phyloP scores from a whole-genome alignment of 2,329 filamentous ascomycete species.

The Colletotrichum horii region DNA sequence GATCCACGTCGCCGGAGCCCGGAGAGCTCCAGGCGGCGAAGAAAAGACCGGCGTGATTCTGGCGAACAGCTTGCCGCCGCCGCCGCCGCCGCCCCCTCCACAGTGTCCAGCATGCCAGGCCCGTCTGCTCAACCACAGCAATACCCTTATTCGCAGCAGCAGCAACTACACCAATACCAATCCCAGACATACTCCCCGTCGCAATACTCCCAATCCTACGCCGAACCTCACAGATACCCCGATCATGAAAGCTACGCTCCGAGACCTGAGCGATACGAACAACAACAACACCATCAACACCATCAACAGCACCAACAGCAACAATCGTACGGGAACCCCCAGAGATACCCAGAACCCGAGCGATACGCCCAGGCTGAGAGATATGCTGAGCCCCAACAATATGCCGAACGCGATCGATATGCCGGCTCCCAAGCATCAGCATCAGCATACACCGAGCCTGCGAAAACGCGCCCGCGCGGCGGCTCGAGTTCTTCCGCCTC shows the following conservation, averaged over 20 bases:
- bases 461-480: conserved; percentile 30
- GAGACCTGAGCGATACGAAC: conserved; percentile 3
- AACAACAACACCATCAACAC: neutral
- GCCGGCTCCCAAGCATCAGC: conserved; percentile 8
- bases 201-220: conserved; percentile 26
- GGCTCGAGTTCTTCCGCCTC: conserved; percentile 44
- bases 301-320: neutral
- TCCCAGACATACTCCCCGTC: conserved; percentile 20
- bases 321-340: neutral
- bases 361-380: conserved; percentile 5
- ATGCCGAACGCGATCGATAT: conserved; percentile 4
- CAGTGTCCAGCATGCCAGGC: conserved; percentile 3
- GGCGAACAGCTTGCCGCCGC: conserved; percentile 13
- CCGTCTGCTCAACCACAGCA: conserved; percentile 2
- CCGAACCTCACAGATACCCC: conserved; percentile 23
- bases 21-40: conserved; percentile 58
- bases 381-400: neutral
- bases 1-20: conserved; percentile 61
- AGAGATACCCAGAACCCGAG: conserved; percentile 6
- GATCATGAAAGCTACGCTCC: neutral
- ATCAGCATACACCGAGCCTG: conserved; percentile 6
- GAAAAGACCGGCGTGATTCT: conserved; percentile 22
- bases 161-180: neutral
- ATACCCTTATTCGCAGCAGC: neutral
- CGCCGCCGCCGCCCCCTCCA: neutral